Base-by-base conservation (phyloP, 352 stramenopile genomes). In the Phytophthora pistaciae region DNA sequence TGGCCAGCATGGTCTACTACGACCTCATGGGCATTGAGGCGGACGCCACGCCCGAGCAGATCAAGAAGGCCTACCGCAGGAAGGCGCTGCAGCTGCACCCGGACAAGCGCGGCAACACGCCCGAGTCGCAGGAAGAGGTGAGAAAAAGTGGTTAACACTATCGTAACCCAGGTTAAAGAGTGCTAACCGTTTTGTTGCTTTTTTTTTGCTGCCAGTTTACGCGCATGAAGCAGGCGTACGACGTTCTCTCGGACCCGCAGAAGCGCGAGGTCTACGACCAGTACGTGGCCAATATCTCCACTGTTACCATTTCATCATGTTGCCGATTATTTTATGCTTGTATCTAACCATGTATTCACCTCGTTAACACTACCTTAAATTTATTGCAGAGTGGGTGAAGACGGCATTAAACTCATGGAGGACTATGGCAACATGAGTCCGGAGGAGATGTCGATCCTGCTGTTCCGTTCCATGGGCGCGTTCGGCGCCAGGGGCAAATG, bases 1-100 rank as follows among this genome's bases (percentile, higher is more conserved):
- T 93, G 48, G 70, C 82, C 50, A 91, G 79, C 59, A 91, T 77
- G 65, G 77, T 79, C 62, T 94, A 95, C 71, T 97, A 96, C 61
- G 86, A 95, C 31, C 82, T 96, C 29, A 87, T 97, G 75, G 90
- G 85, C 63, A 86, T 96, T 54, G 75, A 81, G 44, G 20, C 85
- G 5, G 85, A 93, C 62, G 89, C 87, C 18, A 93, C 87, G 56
- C 77, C 83, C 33, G 89, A 95, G 73, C 67, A 91, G 68, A 95
- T 99, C 60, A 98, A 98, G 75, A 98, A 98, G 72, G 93, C 94
- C 14, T 99, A 98, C 71, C 79, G 88, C 46, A 88, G 87, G 65
- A 92, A 94, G 74, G 95, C 95, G 58, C 79, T 98, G 42, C 95
- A 98, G 74, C 91, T 97, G 44, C 95, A 98, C 61, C 95, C 95